Evolutionary conservation across 1,284 basidiomycete species (phyloP), one percentile per base, ranked within the genome.

Genomic region (Cystobasidium sp.): DNA sequence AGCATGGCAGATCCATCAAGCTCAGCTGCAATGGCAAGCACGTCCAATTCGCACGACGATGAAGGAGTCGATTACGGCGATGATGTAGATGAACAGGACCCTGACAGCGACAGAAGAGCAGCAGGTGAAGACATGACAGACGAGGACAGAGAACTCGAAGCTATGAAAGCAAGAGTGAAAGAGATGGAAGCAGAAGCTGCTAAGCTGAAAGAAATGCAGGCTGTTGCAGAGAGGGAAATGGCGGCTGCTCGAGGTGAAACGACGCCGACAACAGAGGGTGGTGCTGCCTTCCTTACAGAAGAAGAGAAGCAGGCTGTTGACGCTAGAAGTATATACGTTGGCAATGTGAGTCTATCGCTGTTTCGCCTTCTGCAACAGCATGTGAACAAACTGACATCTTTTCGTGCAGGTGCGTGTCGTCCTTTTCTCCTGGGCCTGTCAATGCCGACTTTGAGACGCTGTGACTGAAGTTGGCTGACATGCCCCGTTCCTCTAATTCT

Each of bases 141-240:
- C 31, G 73, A 69, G 24, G 73, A 75, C 47, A 64, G 47, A 41
- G 86, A 86, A 75, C 82, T 87, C 56, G 82, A 83, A 75, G 82
- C 83, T 78, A 97, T 97, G 94, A 96, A 95, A 84, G 91, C 70
- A 31, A 39, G 75, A 93, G 82, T 80, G 39, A 79, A 82, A 77
- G 93, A 94, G 84, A 95, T 95, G 92, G 93, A 95, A 82, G 87
- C 88, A 66, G 93, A 95, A 82, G 93, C 93, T 3, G 90, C 88
- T 82, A 94, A 93, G 82, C 84, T 95, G 78, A 87, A 93, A 75
- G 91, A 97, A 83, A 88, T 98, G 79, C 94, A 97, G 81, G 75
- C 70, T 41, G 75, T 55, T 14, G 69, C 69, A 22, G 69, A 71
- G 22, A 49, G 59, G 31, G 69, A 71, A 41, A 71, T 71, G 69